These are phyloP conservation scores for Botrytis deweyae DNA, from an alignment of 2,329 filamentous ascomycete genomes.

Conservation along the genomic window DNA sequence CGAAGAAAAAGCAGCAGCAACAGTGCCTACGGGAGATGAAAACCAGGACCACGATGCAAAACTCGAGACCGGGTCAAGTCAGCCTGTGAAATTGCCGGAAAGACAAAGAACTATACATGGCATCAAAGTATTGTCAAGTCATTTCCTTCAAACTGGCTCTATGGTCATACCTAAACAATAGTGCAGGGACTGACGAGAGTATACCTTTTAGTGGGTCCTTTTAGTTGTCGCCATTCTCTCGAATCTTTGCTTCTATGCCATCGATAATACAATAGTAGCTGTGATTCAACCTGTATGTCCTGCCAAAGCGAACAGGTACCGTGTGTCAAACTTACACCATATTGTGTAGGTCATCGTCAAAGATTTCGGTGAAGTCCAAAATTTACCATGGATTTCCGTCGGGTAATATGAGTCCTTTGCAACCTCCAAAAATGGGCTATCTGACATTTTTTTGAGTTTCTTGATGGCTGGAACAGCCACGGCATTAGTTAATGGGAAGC, in stretches of 20 bases:
- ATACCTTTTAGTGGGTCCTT: not conserved
- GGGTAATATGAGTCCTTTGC: not conserved
- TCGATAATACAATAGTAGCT: constrained; percentile 15
- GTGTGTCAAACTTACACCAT: not conserved
- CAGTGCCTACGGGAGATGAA: not conserved
- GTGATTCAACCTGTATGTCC: not conserved
- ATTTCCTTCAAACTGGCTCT: not conserved
- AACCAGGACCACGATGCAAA: too few relatives aligned
- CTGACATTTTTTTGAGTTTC: not conserved
- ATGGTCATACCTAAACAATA: not conserved
- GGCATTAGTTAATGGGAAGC: constrained; percentile 19
- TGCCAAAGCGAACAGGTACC: not conserved
- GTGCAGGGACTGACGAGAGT: not conserved
- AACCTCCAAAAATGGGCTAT: not conserved
- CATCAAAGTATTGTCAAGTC: not conserved
- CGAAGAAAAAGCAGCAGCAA: not conserved
- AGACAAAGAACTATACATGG: not conserved
- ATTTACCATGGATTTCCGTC: constrained; percentile 13
- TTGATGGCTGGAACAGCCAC: not conserved
- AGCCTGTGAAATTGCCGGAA: too few relatives aligned
- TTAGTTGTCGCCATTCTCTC: constrained; percentile 12
- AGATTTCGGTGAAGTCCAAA: not conserved
- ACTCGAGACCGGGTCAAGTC: too few relatives aligned
- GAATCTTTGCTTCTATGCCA: constrained; percentile 10
- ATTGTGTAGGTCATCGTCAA: not conserved